phyloP scores from a whole-genome alignment of 2,329 filamentous ascomycete species.

The Plectosphaerella cucumerina region DNA sequence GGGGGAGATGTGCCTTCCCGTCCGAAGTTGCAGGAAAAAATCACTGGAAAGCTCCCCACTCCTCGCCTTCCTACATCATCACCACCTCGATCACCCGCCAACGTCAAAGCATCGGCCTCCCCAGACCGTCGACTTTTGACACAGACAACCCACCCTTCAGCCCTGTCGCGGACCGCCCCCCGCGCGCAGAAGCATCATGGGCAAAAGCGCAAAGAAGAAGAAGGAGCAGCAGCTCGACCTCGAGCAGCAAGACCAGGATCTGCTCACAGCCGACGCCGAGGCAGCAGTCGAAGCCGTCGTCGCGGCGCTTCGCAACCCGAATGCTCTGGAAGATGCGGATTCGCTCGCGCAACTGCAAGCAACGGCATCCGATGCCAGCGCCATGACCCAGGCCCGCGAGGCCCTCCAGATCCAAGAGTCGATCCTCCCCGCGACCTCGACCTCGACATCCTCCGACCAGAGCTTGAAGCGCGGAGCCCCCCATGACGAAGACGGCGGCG shows the following conservation, averaged over 20 bases:
- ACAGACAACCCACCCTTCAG: neutral
- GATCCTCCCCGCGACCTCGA: neutral
- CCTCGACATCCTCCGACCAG: slow-evolving; percentile 7
- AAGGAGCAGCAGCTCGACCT: slow-evolving; percentile 5
- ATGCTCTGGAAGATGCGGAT: neutral
- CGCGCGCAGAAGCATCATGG: slow-evolving; percentile 12
- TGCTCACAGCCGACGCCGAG: slow-evolving; percentile 6
- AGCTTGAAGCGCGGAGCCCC: slow-evolving; percentile 45
- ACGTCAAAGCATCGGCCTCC: neutral
- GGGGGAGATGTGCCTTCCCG: neutral
- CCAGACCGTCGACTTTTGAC: neutral
- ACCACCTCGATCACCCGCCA: neutral
- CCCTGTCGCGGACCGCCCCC: neutral
- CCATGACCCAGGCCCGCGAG: neutral
- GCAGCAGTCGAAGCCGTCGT: slow-evolving; percentile 4
- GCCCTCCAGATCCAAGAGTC: neutral
- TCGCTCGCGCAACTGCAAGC: neutral
- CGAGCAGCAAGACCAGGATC: neutral
- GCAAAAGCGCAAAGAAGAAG: slow-evolving; percentile 18
- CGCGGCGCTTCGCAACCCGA: neutral
- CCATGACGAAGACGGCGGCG: slow-evolving; percentile 39
- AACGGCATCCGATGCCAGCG: neutral
- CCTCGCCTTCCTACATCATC: neutral
- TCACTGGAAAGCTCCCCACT: slow-evolving; percentile 8
- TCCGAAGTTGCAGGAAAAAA: neutral